These are phyloP conservation scores for Verticillium albo-atrum DNA, from an alignment of 2,329 filamentous ascomycete genomes.

Conservation along the genomic window DNA sequence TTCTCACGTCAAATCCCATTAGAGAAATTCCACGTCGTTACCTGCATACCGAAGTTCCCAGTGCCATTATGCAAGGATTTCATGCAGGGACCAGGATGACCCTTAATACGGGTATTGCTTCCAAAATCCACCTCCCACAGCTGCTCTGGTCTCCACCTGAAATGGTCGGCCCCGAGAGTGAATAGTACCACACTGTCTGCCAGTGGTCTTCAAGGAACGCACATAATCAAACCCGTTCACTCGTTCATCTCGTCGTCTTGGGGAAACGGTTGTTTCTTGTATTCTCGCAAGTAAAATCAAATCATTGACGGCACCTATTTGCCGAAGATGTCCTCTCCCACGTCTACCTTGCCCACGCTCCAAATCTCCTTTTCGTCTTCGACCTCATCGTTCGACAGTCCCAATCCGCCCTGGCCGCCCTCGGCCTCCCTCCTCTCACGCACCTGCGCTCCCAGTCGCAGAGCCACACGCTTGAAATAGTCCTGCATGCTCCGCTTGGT, in stretches of 20 bases:
- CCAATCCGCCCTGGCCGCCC: slow-evolving; percentile 80
- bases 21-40: background rate
- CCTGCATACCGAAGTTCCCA: background rate
- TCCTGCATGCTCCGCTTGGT: slow-evolving; percentile 89
- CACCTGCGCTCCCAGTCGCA: slow-evolving; percentile 80
- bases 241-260: too few species aligned
- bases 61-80: background rate
- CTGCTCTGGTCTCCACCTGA: too few species aligned
- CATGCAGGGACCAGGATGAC: background rate
- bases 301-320: slow-evolving; percentile 14
- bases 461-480: slow-evolving; percentile 91
- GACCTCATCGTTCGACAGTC: slow-evolving; percentile 81
- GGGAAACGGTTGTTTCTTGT: background rate
- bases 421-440: slow-evolving; percentile 88
- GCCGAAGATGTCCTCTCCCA: slow-evolving; percentile 57
- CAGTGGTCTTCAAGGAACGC: too few species aligned
- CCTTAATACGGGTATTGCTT: background rate
- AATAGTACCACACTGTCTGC: too few species aligned
- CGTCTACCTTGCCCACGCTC: slow-evolving; percentile 88
- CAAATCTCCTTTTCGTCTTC: slow-evolving; percentile 96
- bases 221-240: too few species aligned
- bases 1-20: background rate
- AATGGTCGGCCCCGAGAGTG: too few species aligned
- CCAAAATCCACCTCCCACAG: too few species aligned
- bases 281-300: background rate